These are phyloP conservation scores for Panellus pusillus DNA, from an alignment of 768 basidiomycete species.

Conservation along the genomic window DNA sequence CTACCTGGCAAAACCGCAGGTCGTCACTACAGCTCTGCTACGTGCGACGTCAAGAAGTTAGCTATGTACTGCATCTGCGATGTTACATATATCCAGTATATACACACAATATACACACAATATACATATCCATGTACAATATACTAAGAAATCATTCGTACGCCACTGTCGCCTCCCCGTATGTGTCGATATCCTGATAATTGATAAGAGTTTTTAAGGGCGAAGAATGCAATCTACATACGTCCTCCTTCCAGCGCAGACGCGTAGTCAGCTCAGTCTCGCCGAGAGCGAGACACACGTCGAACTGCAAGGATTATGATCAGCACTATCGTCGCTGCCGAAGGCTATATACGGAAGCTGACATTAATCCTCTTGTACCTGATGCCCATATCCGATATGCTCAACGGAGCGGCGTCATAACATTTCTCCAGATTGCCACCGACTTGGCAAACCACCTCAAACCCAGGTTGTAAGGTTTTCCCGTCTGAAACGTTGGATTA, in stretches of 20 bases:
- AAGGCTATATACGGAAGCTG: not conserved
- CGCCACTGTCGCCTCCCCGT: too few species aligned
- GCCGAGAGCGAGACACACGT: constrained; percentile 20
- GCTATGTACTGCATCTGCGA: too few species aligned
- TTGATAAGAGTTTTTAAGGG: too few species aligned
- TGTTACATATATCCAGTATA: too few species aligned
- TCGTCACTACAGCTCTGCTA: constrained; percentile 2
- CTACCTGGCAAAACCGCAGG: constrained; percentile 1
- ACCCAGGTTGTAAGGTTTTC: constrained; percentile 19
- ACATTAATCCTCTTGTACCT: not conserved
- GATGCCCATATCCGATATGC: not conserved
- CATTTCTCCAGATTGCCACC: constrained; percentile 9
- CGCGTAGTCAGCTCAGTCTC: constrained; percentile 24
- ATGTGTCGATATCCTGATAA: too few species aligned
- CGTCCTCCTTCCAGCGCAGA: constrained; percentile 21
- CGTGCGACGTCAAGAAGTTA: not conserved
- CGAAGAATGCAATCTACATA: not conserved
- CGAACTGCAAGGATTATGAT: constrained; percentile 7
- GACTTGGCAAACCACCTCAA: constrained; percentile 18
- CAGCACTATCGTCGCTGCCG: too few species aligned
- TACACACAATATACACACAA: too few species aligned
- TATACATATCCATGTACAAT: too few species aligned
- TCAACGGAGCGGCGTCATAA: not conserved
- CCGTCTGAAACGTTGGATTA: not conserved
- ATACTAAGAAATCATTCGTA: too few species aligned